Evolutionary conservation across 768 basidiomycete species (phyloP).

Genomic region (Naematelia aurantialba): DNA sequence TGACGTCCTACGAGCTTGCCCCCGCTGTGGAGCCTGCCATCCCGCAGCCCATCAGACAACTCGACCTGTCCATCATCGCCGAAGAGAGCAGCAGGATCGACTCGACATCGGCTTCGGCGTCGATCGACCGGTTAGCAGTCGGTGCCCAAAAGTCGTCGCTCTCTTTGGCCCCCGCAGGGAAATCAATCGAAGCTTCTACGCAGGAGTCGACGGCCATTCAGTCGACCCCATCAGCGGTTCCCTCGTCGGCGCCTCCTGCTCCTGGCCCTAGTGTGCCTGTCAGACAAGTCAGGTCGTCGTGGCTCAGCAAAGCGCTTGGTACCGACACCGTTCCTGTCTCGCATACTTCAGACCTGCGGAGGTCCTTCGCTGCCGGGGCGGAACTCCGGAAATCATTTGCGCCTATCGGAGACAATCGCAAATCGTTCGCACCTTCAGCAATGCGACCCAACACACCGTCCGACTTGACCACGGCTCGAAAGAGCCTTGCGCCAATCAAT

Average conservation of each 20-base stretch:
- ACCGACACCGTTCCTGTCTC: constrained; percentile 20
- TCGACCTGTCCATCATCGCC: constrained; percentile 23
- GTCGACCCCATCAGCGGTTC: not conserved
- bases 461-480: constrained; percentile 29
- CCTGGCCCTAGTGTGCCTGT: constrained; percentile 8
- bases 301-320: constrained; percentile 41
- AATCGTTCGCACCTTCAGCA: constrained; percentile 1
- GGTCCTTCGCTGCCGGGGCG: constrained; percentile 2
- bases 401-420: constrained; percentile 1
- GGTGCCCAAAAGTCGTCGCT: not conserved
- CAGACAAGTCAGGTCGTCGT: constrained; percentile 41
- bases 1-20: constrained; percentile 1
- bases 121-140: not conserved
- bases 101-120: not conserved
- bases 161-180: not conserved
- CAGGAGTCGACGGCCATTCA: constrained; percentile 3
- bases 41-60: not conserved
- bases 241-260: not conserved
- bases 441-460: constrained; percentile 5
- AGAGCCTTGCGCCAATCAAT: constrained; percentile 31
- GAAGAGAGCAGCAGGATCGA: constrained; percentile 7
- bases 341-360: constrained; percentile 1
- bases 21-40: not conserved
- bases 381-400: constrained; percentile 6
- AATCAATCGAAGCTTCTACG: not conserved